Evolutionary conservation across 2,329 filamentous ascomycete genomes (phyloP).

Genomic region (Thielaviopsis punctulata): DNA sequence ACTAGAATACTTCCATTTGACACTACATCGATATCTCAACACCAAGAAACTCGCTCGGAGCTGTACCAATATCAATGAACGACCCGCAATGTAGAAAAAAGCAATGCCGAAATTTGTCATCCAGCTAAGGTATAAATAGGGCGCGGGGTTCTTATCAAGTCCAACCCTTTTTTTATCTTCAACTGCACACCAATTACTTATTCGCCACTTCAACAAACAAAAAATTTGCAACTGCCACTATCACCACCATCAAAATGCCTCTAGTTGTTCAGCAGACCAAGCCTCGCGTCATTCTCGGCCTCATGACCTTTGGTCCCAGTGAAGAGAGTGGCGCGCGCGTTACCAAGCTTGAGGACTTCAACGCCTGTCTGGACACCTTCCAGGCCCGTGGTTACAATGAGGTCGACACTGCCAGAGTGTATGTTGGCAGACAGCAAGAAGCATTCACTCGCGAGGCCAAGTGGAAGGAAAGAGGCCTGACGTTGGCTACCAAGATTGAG

Average conservation of each 20-base stretch:
- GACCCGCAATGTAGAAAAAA: not conserved
- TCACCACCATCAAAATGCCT: slow-evolving; percentile 24
- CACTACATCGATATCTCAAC: not conserved
- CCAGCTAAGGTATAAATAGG: not conserved
- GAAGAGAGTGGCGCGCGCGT: slow-evolving; percentile 49
- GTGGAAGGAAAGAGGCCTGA: slow-evolving; percentile 66
- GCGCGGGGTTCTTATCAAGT: not conserved
- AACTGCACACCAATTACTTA: not conserved
- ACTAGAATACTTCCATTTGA: not conserved
- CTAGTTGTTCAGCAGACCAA: slow-evolving; percentile 29
- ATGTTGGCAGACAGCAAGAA: slow-evolving; percentile 58
- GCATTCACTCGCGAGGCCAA: slow-evolving; percentile 55
- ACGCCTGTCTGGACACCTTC: slow-evolving; percentile 54
- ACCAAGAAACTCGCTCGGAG: not conserved
- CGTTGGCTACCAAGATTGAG: slow-evolving; percentile 55
- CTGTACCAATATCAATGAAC: not conserved
- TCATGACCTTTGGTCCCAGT: slow-evolving; percentile 70
- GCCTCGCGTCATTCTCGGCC: slow-evolving; percentile 60
- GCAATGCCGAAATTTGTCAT: not conserved
- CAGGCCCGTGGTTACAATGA: slow-evolving; percentile 69
- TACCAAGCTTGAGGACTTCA: slow-evolving; percentile 49
- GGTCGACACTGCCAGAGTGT: slow-evolving; percentile 65
- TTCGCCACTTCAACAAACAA: not conserved
- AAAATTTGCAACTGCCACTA: not conserved
- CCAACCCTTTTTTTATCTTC: not conserved